Conservation (phyloP, 2,329 filamentous ascomycete genomes). For the Botrytis hyacinthi region DNA sequence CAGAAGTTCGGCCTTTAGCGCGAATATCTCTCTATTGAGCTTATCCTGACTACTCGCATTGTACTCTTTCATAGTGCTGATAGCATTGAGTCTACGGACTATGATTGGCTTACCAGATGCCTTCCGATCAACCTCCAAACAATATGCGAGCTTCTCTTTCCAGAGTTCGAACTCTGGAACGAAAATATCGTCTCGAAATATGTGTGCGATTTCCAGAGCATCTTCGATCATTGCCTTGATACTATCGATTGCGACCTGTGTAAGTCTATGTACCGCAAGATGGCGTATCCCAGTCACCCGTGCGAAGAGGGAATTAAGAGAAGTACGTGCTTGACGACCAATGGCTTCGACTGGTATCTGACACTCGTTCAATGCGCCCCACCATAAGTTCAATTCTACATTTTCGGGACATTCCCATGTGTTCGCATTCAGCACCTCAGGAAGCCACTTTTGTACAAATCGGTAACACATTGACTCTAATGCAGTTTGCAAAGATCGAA, state of each 20-base stretch:
- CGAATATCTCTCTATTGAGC: neutral
- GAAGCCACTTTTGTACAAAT: conserved; percentile 27
- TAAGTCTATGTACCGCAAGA: conserved; percentile 24
- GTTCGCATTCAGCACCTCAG: conserved; percentile 19
- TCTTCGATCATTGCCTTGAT: conserved; percentile 22
- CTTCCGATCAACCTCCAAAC: neutral
- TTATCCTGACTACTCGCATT: neutral
- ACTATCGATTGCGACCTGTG: conserved; percentile 19
- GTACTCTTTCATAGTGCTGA: neutral
- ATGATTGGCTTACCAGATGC: neutral
- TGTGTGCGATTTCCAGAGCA: conserved; percentile 15
- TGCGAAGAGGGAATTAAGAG: conserved; percentile 13
- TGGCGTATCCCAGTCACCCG: conserved; percentile 23
- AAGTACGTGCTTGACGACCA: neutral
- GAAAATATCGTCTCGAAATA: conserved; percentile 18
- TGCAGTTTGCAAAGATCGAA: conserved; percentile 23
- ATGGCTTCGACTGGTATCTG: conserved; percentile 23
- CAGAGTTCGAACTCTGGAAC: neutral
- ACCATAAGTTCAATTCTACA: conserved; percentile 25
- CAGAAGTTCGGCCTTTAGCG: neutral
- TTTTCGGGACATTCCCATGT: conserved; percentile 26
- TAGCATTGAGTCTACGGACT: neutral
- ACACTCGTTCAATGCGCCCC: conserved; percentile 20
- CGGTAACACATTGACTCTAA: conserved; percentile 25
- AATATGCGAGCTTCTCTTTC: conserved; percentile 4